Conservation (phyloP, 2,329 filamentous ascomycete species). For the Ophiognomonia clavigignenti-juglandacearum region DNA sequence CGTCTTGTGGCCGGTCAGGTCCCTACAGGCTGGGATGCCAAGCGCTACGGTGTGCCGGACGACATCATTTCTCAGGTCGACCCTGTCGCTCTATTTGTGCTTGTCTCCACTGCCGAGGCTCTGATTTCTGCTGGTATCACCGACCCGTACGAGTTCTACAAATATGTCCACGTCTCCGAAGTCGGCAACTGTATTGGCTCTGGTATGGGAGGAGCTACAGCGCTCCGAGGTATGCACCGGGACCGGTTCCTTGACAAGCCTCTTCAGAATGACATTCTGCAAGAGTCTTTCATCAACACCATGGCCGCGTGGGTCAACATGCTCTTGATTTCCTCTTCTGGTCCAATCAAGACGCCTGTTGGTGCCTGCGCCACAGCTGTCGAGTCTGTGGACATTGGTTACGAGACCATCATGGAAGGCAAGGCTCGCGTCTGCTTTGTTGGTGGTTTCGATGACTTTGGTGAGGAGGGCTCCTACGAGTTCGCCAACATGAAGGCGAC, state of each 20-base stretch:
- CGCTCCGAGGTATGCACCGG: slow-evolving; percentile 96
- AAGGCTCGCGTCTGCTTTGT: slow-evolving; percentile 97
- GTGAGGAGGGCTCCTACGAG: slow-evolving; percentile 97
- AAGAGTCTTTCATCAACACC: slow-evolving; percentile 99
- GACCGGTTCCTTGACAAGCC: slow-evolving; percentile 96
- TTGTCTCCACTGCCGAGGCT: slow-evolving; percentile 89
- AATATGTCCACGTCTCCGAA: slow-evolving; percentile 97
- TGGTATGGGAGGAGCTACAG: slow-evolving; percentile 91
- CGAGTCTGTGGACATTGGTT: slow-evolving; percentile 95
- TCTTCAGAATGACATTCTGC: slow-evolving; percentile 96
- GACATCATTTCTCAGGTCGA: slow-evolving; percentile 98
- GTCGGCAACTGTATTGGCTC: slow-evolving; percentile 98
- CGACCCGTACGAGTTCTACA: slow-evolving; percentile 99
- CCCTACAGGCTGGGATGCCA: slow-evolving; percentile 94
- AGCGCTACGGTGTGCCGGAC: slow-evolving; percentile 91
- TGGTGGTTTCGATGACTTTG: slow-evolving; percentile 98
- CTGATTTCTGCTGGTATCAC: slow-evolving; percentile 92
- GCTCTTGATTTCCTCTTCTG: slow-evolving; percentile 93
- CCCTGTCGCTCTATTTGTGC: slow-evolving; percentile 89
- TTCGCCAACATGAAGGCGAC: slow-evolving; percentile 99
- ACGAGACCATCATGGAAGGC: slow-evolving; percentile 96
- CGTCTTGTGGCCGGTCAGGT: slow-evolving; percentile 96
- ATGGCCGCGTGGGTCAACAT: slow-evolving; percentile 99
- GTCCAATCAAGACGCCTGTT: slow-evolving; percentile 96
- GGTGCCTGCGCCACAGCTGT: slow-evolving; percentile 96